Conservation (phyloP, 768 basidiomycete species). For the Leccinum fibrillosum region DNA sequence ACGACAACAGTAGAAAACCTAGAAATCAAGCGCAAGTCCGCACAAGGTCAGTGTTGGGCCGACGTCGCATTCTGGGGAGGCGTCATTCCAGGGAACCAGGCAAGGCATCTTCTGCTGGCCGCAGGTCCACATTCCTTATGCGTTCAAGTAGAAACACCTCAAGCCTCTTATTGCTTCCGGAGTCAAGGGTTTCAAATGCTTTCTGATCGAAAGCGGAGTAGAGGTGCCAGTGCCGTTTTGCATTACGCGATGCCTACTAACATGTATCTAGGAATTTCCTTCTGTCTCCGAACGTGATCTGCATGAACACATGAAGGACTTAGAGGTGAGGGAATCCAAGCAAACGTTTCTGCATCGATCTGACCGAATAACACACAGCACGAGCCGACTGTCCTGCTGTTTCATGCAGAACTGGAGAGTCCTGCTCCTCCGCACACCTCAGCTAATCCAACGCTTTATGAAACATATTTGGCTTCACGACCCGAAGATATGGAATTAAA, state of each 20-base stretch:
- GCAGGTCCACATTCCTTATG: background rate
- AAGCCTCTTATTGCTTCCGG: slow-evolving; percentile 73
- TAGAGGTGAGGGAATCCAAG: slow-evolving; percentile 50
- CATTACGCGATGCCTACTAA: slow-evolving; percentile 3
- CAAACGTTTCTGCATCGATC: slow-evolving; percentile 3
- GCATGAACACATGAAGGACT: slow-evolving; percentile 61
- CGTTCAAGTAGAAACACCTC: slow-evolving; percentile 55
- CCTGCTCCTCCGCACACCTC: slow-evolving; percentile 15
- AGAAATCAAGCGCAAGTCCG: slow-evolving; percentile 64
- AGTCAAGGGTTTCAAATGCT: slow-evolving; percentile 96
- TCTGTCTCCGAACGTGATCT: slow-evolving; percentile 74
- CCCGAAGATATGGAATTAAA: slow-evolving; percentile 76
- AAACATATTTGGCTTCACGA: slow-evolving; percentile 82
- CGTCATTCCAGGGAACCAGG: slow-evolving; percentile 89
- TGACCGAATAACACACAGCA: slow-evolving; percentile 47
- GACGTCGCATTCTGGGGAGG: slow-evolving; percentile 85
- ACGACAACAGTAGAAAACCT: slow-evolving; percentile 85
- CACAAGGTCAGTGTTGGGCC: slow-evolving; percentile 69
- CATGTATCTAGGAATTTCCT: slow-evolving; percentile 79
- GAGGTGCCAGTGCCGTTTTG: slow-evolving; percentile 49
- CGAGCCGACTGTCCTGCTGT: slow-evolving; percentile 70
- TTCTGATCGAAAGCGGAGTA: slow-evolving; percentile 93
- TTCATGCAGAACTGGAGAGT: slow-evolving; percentile 86
- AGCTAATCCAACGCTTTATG: slow-evolving; percentile 57
- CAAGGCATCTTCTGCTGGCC: slow-evolving; percentile 21